phyloP scores from a whole-genome alignment of 2,329 filamentous ascomycete species.

The Phaeosphaeriaceae sp. region DNA sequence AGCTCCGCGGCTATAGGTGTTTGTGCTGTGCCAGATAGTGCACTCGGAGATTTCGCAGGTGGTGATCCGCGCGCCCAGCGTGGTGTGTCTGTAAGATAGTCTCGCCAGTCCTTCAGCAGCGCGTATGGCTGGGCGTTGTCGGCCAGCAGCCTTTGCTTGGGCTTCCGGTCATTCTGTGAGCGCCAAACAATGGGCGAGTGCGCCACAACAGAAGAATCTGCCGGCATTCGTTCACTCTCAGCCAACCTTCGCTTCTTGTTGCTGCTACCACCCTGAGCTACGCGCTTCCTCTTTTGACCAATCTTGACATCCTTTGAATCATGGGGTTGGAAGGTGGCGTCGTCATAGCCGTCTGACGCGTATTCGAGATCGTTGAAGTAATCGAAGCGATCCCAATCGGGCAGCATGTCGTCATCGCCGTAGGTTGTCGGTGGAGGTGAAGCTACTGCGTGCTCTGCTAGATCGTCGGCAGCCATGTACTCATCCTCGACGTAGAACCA shows the following conservation, averaged over 20 bases:
- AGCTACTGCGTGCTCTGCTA: constrained; percentile 55
- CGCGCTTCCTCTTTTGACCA: constrained; percentile 41
- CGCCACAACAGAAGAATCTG: constrained; percentile 15
- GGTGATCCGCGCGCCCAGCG: constrained; percentile 30
- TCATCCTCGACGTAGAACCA: constrained; percentile 58
- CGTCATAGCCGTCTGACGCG: constrained; percentile 55
- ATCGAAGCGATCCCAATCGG: constrained; percentile 56
- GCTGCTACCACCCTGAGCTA: constrained; percentile 13
- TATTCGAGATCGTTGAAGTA: constrained; percentile 59
- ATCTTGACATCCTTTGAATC: constrained; percentile 25
- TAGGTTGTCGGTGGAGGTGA: constrained; percentile 48
- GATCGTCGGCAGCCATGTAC: constrained; percentile 53
- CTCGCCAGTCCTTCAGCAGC: constrained; percentile 54
- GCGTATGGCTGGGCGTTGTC: constrained; percentile 46
- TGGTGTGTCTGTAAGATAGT: constrained; percentile 43
- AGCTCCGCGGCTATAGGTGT: constrained; percentile 14
- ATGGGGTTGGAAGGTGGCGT: constrained; percentile 42
- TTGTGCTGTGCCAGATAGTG: constrained; percentile 8
- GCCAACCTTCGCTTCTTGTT: constrained; percentile 35
- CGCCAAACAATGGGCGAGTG: constrained; percentile 45
- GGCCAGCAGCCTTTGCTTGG: constrained; percentile 30
- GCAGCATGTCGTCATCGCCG: constrained; percentile 38
- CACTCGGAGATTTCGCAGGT: constrained; percentile 14
- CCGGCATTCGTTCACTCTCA: constrained; percentile 1
- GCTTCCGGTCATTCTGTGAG: constrained; percentile 30